Evolutionary conservation across 2,329 filamentous ascomycete species (phyloP).

Genomic region (Claviceps purpurea): DNA sequence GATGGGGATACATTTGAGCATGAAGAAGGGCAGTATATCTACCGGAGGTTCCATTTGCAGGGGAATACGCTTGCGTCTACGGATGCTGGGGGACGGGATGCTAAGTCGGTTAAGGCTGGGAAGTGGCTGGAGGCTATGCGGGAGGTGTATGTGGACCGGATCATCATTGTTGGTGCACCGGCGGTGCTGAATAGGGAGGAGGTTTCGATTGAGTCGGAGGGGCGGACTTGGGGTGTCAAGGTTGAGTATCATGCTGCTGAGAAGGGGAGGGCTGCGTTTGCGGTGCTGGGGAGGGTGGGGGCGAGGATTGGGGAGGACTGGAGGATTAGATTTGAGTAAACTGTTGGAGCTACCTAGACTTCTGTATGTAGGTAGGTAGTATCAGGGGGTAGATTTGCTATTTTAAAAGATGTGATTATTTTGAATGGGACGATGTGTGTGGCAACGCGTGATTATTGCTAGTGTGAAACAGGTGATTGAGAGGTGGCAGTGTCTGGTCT

Average conservation of each 20-base stretch:
- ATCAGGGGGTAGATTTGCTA: no score
- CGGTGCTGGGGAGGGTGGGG: slow-evolving; percentile 37
- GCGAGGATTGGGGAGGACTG: slow-evolving; percentile 41
- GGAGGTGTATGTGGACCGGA: slow-evolving; percentile 66
- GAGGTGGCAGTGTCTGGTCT: no score
- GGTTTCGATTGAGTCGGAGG: slow-evolving; percentile 42
- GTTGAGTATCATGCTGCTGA: slow-evolving; percentile 44
- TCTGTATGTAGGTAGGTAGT: no score
- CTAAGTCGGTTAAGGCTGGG: slow-evolving; percentile 43
- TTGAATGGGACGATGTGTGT: no score
- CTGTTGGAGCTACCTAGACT: no score
- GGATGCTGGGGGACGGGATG: slow-evolving; percentile 45
- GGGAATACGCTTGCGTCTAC: slow-evolving; percentile 50
- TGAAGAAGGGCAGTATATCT: slow-evolving; percentile 73
- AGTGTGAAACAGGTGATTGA: no score
- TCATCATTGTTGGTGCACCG: slow-evolving; percentile 72
- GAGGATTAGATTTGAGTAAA: slow-evolving; percentile 23
- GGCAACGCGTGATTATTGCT: no score
- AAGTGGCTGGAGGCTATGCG: slow-evolving; percentile 70
- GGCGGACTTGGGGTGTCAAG: slow-evolving; percentile 41
- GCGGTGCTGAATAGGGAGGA: slow-evolving; percentile 52
- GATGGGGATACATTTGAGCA: slow-evolving; percentile 91
- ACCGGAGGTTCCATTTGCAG: slow-evolving; percentile 62
- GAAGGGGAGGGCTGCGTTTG: slow-evolving; percentile 35
- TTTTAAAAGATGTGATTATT: no score